Conservation (phyloP, 2,329 filamentous ascomycete species). For the Fusarium buxicola region DNA sequence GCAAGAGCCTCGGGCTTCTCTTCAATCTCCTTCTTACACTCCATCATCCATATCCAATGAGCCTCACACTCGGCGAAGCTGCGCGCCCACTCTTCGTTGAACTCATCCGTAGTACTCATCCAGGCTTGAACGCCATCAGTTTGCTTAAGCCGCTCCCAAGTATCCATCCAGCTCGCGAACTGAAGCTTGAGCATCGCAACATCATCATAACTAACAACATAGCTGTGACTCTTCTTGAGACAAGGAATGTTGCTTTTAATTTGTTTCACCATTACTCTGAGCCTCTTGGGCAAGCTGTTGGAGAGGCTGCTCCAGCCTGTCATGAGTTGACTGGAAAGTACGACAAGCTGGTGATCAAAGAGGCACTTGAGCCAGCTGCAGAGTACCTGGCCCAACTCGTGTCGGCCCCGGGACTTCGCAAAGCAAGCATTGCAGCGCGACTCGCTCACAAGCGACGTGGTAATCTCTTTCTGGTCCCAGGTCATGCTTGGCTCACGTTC, state of each 20-base stretch:
- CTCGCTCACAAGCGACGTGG: background rate
- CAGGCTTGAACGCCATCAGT: too few species aligned
- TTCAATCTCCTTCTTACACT: slow-evolving; percentile 6
- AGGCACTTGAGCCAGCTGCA: background rate
- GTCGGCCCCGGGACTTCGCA: background rate
- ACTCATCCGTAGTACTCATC: too few species aligned
- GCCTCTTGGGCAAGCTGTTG: background rate
- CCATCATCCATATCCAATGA: slow-evolving; percentile 22
- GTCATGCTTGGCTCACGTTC: background rate
- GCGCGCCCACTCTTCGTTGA: background rate
- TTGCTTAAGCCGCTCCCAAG: slow-evolving; percentile 5
- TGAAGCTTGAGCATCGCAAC: slow-evolving; percentile 3
- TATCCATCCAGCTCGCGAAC: background rate
- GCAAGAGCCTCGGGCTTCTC: slow-evolving; percentile 13
- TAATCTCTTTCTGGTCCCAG: background rate
- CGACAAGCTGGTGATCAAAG: background rate
- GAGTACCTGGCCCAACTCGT: background rate
- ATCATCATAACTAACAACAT: background rate
- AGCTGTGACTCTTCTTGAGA: accelerated
- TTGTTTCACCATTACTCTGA: background rate
- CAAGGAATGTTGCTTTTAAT: background rate
- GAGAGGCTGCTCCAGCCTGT: background rate
- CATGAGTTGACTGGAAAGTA: background rate
- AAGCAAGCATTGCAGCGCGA: slow-evolving; percentile 23
- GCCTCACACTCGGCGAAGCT: background rate